These are phyloP conservation scores for Panicum miliaceum DNA, from an alignment of 176 grass and related monocot species.

Conservation along the genomic window DNA sequence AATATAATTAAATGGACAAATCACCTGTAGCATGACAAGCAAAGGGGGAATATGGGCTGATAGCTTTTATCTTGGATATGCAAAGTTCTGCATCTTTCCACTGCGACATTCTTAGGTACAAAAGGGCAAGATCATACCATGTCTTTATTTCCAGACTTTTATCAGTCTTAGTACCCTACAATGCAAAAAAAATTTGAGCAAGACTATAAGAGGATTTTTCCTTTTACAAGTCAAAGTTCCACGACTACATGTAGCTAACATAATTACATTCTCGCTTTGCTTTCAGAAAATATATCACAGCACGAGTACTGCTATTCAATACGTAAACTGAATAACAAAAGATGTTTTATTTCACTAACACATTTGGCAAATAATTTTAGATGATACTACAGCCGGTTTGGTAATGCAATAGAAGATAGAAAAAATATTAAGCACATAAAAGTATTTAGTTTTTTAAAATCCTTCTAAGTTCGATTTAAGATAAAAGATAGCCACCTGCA, in stretches of 20 bases:
- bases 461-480: background rate
- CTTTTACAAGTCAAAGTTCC: slow-evolving; percentile 14
- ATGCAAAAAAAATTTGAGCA: background rate
- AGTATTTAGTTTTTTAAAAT: background rate
- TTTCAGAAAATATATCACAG: background rate
- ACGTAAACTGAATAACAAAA: background rate
- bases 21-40: slow-evolving; percentile 78
- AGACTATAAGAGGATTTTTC: slow-evolving; percentile 4
- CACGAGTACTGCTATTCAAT: slow-evolving; percentile 15
- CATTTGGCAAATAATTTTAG: background rate
- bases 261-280: background rate
- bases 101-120: slow-evolving; percentile 76
- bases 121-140: slow-evolving; percentile 79
- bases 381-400: background rate
- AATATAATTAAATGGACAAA: slow-evolving; percentile 12
- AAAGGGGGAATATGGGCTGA: slow-evolving; percentile 57
- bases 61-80: slow-evolving; percentile 61
- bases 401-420: background rate
- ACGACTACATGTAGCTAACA: slow-evolving; percentile 18
- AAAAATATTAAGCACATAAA: slow-evolving; percentile 20
- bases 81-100: slow-evolving; percentile 81
- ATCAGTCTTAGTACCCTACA: slow-evolving; percentile 62
- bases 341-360: background rate
- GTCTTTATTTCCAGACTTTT: slow-evolving; percentile 71
- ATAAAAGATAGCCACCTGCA: slow-evolving; percentile 57